Conservation (phyloP, 1,284 basidiomycete genomes). For the Termitomyces sp. region DNA sequence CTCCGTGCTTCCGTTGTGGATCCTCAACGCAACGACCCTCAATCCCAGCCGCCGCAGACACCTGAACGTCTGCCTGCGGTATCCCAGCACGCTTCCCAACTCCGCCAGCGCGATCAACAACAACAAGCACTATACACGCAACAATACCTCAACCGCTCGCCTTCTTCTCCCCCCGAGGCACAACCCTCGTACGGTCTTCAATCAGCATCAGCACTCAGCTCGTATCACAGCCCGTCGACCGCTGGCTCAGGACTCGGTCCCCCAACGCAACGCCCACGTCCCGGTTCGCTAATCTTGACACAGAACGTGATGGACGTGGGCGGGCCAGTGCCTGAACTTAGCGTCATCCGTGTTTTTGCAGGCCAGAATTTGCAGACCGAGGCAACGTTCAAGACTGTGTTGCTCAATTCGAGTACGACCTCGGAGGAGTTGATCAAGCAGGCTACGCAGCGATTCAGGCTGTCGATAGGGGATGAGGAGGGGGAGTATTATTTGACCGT, state of each 20-base stretch:
- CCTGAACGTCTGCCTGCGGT: conserved; percentile 27
- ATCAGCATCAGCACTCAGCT: conserved; percentile 50
- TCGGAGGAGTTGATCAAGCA: conserved; percentile 83
- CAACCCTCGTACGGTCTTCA: conserved; percentile 66
- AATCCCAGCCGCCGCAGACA: conserved; percentile 25
- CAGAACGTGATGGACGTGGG: conserved; percentile 54
- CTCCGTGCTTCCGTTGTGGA: conserved; percentile 28
- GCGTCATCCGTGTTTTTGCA: conserved; percentile 92
- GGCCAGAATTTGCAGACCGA: conserved; percentile 85
- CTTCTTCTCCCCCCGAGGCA: conserved; percentile 68
- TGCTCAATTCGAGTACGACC: conserved; percentile 84
- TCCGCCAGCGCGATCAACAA: conserved; percentile 84
- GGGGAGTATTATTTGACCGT: conserved; percentile 86
- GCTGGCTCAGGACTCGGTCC: conserved; percentile 41
- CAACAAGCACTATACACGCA: conserved; percentile 87
- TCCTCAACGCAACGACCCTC: conserved; percentile 26
- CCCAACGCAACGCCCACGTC: conserved; percentile 49
- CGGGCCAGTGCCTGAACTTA: conserved; percentile 77
- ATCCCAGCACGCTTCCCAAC: conserved; percentile 47
- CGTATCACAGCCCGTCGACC: conserved; percentile 28
- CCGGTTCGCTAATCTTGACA: conserved; percentile 68
- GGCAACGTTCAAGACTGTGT: conserved; percentile 95
- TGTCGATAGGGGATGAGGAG: conserved; percentile 60
- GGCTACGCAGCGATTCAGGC: conserved; percentile 88
- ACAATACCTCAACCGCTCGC: conserved; percentile 80